Conservation (phyloP, 2,329 filamentous ascomycete genomes). For the Fusarium circinatum region DNA sequence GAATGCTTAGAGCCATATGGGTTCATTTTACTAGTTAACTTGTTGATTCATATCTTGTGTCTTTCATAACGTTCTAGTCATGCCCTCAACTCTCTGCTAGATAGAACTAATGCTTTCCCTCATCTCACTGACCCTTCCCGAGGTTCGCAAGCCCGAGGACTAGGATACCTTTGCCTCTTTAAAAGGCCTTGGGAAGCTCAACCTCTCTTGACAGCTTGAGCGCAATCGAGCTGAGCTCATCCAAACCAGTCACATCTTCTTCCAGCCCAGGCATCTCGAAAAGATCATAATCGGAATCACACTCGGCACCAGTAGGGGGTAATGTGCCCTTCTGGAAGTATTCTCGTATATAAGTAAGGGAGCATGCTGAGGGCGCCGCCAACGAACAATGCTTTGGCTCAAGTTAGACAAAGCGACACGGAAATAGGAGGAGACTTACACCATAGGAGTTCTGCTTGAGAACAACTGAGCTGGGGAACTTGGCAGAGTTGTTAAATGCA, state of each 20-base stretch:
- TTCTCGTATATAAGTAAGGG: conserved; percentile 51
- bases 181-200: conserved; percentile 32
- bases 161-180: not conserved
- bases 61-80: not conserved
- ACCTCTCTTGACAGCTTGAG: conserved; percentile 26
- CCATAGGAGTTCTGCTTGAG: conserved; percentile 63
- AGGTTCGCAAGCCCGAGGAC: not conserved
- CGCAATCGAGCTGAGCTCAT: conserved; percentile 34
- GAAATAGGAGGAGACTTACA: conserved; percentile 47
- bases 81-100: not conserved
- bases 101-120: not conserved
- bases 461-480: conserved; percentile 58
- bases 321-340: conserved; percentile 60
- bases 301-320: conserved; percentile 57
- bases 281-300: conserved; percentile 56
- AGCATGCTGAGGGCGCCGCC: conserved; percentile 57
- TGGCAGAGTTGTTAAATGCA: conserved; percentile 56
- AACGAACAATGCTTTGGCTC: conserved; percentile 59
- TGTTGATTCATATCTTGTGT: not conserved
- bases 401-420: not conserved
- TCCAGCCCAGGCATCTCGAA: conserved; percentile 49
- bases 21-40: not conserved
- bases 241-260: conserved; percentile 9
- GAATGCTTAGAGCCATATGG: not conserved
- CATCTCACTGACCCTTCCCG: not conserved